Conservation (phyloP, 129 eudicot genomes). For the Kitagawia praeruptora region DNA sequence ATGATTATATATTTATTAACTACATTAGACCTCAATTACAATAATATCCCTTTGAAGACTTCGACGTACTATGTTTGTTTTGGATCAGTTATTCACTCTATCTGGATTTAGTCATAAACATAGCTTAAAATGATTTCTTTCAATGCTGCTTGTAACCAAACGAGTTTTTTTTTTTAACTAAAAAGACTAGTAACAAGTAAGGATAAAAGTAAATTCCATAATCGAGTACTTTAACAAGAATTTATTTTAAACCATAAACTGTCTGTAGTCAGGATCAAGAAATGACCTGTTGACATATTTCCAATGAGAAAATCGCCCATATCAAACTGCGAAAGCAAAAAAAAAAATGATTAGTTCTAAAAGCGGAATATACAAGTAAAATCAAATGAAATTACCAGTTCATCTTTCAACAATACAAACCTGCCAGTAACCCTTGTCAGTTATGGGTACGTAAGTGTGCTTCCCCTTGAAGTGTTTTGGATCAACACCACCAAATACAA, state of each 20-base stretch:
- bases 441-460: constrained; percentile 9
- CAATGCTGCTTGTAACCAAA: background rate
- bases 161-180: background rate
- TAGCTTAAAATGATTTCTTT: background rate
- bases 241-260: background rate
- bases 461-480: constrained; percentile 13
- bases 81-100: background rate
- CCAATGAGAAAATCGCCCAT: constrained; percentile 10
- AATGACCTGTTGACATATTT: constrained; percentile 4
- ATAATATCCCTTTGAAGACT: background rate
- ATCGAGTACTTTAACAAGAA: background rate
- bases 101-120: background rate
- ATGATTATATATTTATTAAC: background rate
- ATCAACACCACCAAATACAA: constrained; percentile 11
- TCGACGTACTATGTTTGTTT: background rate
- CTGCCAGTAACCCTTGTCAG: constrained; percentile 12
- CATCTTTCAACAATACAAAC: background rate
- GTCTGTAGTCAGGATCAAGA: background rate
- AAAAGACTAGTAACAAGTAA: background rate
- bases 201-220: background rate
- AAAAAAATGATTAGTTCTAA: background rate
- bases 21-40: background rate
- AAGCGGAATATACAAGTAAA: background rate
- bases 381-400: background rate
- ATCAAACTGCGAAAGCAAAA: background rate